These are phyloP conservation scores for Crepidotus variabilis DNA, from an alignment of 768 basidiomycete species.

Conservation along the genomic window DNA sequence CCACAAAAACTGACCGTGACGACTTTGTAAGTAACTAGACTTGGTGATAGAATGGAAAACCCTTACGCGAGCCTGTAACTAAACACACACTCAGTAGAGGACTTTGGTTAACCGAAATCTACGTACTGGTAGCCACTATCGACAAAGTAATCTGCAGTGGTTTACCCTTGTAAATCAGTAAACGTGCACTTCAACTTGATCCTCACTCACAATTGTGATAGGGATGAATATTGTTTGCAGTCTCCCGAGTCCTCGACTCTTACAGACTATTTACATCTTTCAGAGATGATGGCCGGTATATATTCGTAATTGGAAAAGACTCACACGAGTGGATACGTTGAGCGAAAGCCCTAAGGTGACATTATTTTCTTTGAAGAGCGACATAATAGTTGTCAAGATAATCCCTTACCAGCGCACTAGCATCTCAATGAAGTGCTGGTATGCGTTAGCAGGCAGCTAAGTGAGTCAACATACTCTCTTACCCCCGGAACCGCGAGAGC, in stretches of 20 bases:
- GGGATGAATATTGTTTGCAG: neutral
- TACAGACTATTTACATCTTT: neutral
- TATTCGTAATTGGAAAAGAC: neutral
- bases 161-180: neutral
- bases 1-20: neutral
- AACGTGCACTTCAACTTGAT: neutral
- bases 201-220: neutral
- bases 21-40: neutral
- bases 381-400: neutral
- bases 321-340: conserved; percentile 14
- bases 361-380: neutral
- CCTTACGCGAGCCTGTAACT: neutral
- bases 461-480: conserved; percentile 3
- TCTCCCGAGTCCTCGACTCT: neutral
- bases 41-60: neutral
- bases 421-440: conserved; percentile 18
- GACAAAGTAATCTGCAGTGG: neutral
- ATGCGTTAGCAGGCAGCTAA: neutral
- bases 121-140: neutral
- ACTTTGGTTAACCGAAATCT: neutral
- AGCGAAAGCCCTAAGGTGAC: neutral
- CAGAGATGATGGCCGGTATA: neutral
- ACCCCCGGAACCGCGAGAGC: conserved; percentile 20
- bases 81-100: neutral
- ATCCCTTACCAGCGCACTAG: conserved; percentile 15